A percentile compares a stretch with the other conserved stretches of the same genome.
These are phyloP conservation scores for Linanthus parryae DNA, from an alignment of 148 eudicot genomes.

Conservation along the genomic window DNA sequence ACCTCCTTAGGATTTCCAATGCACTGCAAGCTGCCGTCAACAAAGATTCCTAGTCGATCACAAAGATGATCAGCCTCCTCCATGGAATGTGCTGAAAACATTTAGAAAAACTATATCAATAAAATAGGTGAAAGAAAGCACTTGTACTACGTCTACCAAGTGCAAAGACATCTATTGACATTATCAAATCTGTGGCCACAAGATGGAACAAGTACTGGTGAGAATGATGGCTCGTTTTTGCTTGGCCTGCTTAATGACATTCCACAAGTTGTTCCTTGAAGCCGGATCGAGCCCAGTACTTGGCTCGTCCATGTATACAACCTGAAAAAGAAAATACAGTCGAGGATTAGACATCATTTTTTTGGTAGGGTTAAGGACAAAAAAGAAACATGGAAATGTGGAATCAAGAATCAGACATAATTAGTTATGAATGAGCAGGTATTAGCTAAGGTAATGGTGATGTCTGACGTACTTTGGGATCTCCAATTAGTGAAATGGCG, in stretches of 20 bases:
- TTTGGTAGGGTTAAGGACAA: no score
- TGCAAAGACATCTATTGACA: no score
- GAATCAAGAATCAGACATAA: no score
- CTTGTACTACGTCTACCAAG: no score
- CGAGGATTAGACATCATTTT: no score
- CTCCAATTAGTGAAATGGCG: conserved; percentile 87
- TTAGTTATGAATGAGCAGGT: no score
- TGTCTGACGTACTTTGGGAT: conserved; percentile 76
- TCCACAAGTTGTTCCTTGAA: conserved; percentile 82
- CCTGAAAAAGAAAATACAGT: conserved; percentile 42
- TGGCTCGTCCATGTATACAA: conserved; percentile 96
- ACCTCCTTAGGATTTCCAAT: conserved; percentile 87
- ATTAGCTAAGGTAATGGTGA: no score
- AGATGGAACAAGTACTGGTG: conserved; percentile 49
- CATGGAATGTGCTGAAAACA: conserved; percentile 78
- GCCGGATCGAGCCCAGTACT: conserved; percentile 96
- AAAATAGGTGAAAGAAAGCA: not conserved
- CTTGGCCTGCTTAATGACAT: conserved; percentile 76
- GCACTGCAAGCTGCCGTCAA: conserved; percentile 85
- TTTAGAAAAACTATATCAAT: conserved; percentile 9
- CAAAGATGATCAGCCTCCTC: conserved; percentile 93
- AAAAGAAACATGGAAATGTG: no score
- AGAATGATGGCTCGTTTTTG: conserved; percentile 83
- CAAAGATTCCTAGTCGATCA: conserved; percentile 82
- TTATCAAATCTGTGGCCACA: no score